Base-by-base conservation (phyloP, 2,329 filamentous ascomycete genomes). In the Ascochyta clinopodiicola region DNA sequence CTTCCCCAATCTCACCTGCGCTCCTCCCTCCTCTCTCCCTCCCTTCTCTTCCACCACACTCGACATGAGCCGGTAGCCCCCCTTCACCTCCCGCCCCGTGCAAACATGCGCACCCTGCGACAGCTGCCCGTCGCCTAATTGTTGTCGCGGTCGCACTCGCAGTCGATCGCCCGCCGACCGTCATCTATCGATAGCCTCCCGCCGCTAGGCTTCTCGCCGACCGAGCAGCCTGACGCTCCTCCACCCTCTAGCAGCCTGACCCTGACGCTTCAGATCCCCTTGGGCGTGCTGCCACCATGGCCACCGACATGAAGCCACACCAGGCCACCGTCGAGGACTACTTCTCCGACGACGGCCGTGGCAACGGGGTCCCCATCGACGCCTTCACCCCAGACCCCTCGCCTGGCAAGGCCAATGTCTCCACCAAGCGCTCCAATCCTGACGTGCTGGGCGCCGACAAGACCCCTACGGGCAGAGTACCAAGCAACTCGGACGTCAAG, bases 331-430 rank as follows among this genome's bases (percentile, higher is more conserved):
- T 59, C 62, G 78, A 79, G 66, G 78, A 80, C 64, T 78, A 71
- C 59, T 60, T 76, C 60, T 77, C 74, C 24, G 77, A 79, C 61
- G 70, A 75, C 38, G 74, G 72, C 53, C 35, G 44, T 19, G 60
- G 36, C 53, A 45, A 64, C 21, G 64, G 67, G 44, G 47, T 49
- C 32, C 49, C 55, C 24, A 52, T 66, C 67, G 77, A 60, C 70
- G 78, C 45, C n/a, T 31, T 50, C 29, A 36, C 45, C 12, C 45
- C 45, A n/a, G 51, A 49, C 5, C 79, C 59, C 25, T 56, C 57
- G 49, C 61, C 53, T 80, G 52, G 52, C 52, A 56, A 77, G 78
- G 81, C 82, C 73, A 83, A 84, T 74, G 73, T 80, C 68, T 74
- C 79, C 62, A 75, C 75, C 58, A 83, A 79, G 76, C 76, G 78